A percentile compares a stretch with the other conserved stretches of the same genome.
These are phyloP conservation scores for Rhododendron molle DNA, from an alignment of 148 eudicot genomes.

Conservation along the genomic window DNA sequence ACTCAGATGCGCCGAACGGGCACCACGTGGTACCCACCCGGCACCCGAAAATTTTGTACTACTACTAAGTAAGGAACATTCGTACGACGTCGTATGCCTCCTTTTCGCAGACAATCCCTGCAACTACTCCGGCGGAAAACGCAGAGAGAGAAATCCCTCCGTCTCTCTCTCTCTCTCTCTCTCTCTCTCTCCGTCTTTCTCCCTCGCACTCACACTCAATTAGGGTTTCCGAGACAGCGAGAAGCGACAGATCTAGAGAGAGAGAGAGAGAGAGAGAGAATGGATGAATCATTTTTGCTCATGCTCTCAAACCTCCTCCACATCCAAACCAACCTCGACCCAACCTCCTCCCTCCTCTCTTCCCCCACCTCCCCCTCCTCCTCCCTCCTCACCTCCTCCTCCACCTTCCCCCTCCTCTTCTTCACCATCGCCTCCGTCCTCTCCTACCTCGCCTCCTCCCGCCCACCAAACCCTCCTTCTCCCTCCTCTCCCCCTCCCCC, in stretches of 20 bases:
- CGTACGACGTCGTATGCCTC: not conserved
- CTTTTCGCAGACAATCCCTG: not conserved
- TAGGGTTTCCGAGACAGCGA: not conserved
- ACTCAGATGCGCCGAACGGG: no score
- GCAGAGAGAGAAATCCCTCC: not conserved
- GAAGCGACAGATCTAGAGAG: not conserved
- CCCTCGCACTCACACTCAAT: not conserved
- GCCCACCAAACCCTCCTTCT: slow-evolving; percentile 7
- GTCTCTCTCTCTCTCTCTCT: not conserved
- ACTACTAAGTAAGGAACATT: no score
- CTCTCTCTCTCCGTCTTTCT: not conserved
- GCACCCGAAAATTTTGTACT: no score
- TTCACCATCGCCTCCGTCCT: slow-evolving; percentile 72
- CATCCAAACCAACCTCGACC: slow-evolving; percentile 81
- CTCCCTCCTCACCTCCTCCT: slow-evolving; percentile 22
- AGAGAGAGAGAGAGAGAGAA: slow-evolving; percentile 16
- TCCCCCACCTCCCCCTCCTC: not conserved
- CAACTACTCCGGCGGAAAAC: not conserved
- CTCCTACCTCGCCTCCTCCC: slow-evolving; percentile 53
- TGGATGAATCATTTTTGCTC: slow-evolving; percentile 71
- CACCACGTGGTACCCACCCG: no score
- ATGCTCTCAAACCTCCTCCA: slow-evolving; percentile 84
- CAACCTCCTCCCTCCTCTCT: slow-evolving; percentile 57
- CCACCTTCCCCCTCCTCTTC: slow-evolving; percentile 72
- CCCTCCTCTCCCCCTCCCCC: slow-evolving; percentile 12